Conservation (phyloP, 2,329 filamentous ascomycete species). For the Ophiostoma quercus region DNA sequence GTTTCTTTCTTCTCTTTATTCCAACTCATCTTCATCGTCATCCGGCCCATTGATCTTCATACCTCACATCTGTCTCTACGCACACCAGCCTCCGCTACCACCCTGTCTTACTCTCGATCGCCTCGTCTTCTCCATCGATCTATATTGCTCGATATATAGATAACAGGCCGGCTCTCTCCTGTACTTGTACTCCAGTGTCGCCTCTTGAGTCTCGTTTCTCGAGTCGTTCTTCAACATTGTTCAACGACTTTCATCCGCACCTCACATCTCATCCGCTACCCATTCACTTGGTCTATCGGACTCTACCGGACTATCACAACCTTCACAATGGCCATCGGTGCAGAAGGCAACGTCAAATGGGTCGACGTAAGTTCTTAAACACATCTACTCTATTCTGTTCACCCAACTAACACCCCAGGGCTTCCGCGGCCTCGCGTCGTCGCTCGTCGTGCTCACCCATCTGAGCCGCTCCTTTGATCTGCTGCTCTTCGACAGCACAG, state of each 20-base stretch:
- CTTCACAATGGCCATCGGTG: slow-evolving; percentile 39
- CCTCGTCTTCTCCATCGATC: neutral
- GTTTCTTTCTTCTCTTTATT: neutral
- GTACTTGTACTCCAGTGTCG: neutral
- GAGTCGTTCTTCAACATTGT: neutral
- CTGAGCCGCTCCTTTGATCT: slow-evolving; percentile 46
- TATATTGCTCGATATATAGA: neutral
- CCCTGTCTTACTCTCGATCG: slow-evolving; percentile 7
- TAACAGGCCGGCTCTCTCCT: neutral
- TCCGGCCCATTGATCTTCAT: neutral
- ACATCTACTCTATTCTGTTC: neutral
- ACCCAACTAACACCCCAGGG: slow-evolving; percentile 38
- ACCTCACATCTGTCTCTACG: neutral
- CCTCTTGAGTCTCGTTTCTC: neutral
- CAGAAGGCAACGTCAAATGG: slow-evolving; percentile 53
- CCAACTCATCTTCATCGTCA: neutral
- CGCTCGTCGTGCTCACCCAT: slow-evolving; percentile 52
- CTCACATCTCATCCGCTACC: neutral
- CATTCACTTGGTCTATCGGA: slow-evolving; percentile 15
- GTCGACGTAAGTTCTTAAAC: slow-evolving; percentile 47
- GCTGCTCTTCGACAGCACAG: slow-evolving; percentile 32
- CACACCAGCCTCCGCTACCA: neutral
- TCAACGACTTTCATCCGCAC: neutral
- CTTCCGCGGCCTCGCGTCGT: slow-evolving; percentile 51
- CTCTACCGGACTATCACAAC: neutral